A percentile compares a stretch with the other conserved stretches of the same genome.
Conservation (phyloP, 2,329 filamentous ascomycete species). For the Aciculosporium take region DNA sequence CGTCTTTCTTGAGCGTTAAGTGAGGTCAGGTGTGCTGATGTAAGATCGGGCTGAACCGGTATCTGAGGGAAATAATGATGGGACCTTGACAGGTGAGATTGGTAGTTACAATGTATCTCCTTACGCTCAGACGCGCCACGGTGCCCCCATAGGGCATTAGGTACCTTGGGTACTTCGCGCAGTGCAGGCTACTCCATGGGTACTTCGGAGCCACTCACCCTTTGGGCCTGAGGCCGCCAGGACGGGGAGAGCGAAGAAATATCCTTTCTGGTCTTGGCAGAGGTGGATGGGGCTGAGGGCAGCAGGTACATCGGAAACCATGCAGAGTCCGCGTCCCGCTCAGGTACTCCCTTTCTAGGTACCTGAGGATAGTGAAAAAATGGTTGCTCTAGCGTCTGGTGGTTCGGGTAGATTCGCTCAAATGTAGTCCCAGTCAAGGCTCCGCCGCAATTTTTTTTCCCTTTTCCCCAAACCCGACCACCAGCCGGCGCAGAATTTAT, state of each 20-base stretch:
- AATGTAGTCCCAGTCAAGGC: constrained; percentile 29
- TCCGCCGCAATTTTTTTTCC: constrained; percentile 41
- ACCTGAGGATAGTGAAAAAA: constrained; percentile 8
- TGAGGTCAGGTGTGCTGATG: constrained; percentile 1
- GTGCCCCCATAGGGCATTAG: no score
- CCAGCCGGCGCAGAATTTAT: constrained; percentile 31
- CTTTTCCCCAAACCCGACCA: constrained; percentile 28
- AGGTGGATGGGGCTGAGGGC: background rate
- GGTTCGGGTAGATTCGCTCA: constrained; percentile 38
- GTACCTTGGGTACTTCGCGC: background rate
- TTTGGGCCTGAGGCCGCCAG: constrained; percentile 21
- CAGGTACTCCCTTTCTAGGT: background rate
- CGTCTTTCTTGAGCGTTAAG: background rate
- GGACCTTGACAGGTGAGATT: background rate
- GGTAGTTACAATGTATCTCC: no score
- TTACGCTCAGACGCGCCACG: no score
- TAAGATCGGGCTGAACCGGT: constrained; percentile 23
- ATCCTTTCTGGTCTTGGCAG: background rate
- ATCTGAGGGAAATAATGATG: no score
- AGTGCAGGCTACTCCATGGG: constrained; percentile 1
- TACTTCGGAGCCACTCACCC: background rate
- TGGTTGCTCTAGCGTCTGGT: constrained; percentile 7
- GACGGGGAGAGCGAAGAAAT: constrained; percentile 11
- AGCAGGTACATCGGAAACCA: constrained; percentile 3
- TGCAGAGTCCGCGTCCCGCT: background rate